phyloP scores from a whole-genome alignment of 257 asterid genomes.

The Petunia secreta region DNA sequence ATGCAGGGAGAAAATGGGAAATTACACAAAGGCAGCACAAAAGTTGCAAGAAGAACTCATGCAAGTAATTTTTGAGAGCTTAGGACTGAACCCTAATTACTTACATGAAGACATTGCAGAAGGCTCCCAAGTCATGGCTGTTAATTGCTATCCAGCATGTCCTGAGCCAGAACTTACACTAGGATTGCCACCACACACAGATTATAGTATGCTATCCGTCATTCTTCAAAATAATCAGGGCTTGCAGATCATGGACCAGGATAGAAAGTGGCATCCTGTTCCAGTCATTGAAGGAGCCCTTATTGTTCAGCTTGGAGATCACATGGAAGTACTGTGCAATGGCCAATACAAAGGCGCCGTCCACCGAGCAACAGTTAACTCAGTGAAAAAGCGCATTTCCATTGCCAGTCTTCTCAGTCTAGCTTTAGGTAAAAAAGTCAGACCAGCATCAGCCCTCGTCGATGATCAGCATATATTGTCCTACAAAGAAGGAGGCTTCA shows the following conservation, averaged over 20 bases:
- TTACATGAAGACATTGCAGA: conserved; percentile 46
- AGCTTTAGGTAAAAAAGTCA: conserved; percentile 48
- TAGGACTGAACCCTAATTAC: conserved; percentile 53
- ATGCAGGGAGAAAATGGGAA: conserved; percentile 60
- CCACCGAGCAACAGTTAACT: conserved; percentile 59
- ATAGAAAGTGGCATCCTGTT: conserved; percentile 53
- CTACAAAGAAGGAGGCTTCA: conserved; percentile 56
- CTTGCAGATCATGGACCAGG: conserved; percentile 49
- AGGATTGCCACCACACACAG: conserved; percentile 71
- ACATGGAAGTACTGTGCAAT: conserved; percentile 67
- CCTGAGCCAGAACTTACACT: conserved; percentile 64
- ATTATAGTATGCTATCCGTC: conserved; percentile 51
- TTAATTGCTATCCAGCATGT: conserved; percentile 65
- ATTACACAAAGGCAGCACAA: conserved; percentile 51
- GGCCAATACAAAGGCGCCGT: conserved; percentile 54
- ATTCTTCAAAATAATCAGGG: conserved; percentile 59
- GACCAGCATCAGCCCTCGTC: conserved; percentile 57
- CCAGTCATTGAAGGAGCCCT: conserved; percentile 53
- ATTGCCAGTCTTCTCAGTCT: conserved; percentile 68
- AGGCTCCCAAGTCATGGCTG: conserved; percentile 60
- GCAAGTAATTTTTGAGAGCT: conserved; percentile 54
- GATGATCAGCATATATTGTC: conserved; percentile 46
- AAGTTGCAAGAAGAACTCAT: conserved; percentile 46
- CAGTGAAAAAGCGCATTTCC: conserved; percentile 50
- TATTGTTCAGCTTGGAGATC: conserved; percentile 64